phyloP scores from a whole-genome alignment of 2,329 filamentous ascomycete genomes.

The Calycina herbarum region DNA sequence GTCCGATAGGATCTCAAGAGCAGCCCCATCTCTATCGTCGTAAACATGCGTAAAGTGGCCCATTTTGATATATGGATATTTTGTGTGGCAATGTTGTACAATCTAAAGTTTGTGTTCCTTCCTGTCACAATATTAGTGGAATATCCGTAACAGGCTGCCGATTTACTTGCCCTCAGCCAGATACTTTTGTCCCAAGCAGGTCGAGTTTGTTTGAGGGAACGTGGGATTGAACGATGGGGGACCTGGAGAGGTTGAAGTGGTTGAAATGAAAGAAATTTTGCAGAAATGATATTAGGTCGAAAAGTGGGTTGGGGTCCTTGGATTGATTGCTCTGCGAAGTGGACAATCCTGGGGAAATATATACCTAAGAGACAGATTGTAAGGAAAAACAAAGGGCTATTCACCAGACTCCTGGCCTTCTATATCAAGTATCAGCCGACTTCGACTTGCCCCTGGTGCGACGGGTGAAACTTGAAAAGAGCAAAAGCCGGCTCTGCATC shows the following conservation, averaged over 20 bases:
- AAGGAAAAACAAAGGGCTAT: slow-evolving; percentile 2
- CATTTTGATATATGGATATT: slow-evolving; percentile 23
- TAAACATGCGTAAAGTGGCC: slow-evolving; percentile 28
- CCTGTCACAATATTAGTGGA: background rate
- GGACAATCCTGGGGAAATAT: background rate
- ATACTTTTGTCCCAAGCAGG: background rate
- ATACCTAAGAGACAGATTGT: background rate
- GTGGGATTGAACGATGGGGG: background rate
- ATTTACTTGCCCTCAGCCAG: background rate
- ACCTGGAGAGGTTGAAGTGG: background rate
- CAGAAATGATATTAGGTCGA: background rate
- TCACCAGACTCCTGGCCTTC: background rate
- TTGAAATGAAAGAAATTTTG: background rate
- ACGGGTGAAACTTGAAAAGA: slow-evolving; percentile 8
- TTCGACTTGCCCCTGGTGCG: slow-evolving; percentile 3
- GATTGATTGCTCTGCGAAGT: background rate
- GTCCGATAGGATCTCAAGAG: slow-evolving; percentile 47
- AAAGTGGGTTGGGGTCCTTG: background rate
- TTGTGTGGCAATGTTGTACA: background rate
- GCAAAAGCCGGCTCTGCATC: slow-evolving; percentile 12
- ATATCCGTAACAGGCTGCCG: background rate
- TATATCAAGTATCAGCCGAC: slow-evolving; percentile 12
- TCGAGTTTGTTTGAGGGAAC: background rate
- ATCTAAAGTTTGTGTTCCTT: background rate
- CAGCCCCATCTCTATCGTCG: slow-evolving; percentile 27